Percentiles rank a stretch among this genome's conserved stretches.
phyloP scores from a whole-genome alignment of 2,329 filamentous ascomycete genomes.

The Lasiodiplodia gonubiensis region DNA sequence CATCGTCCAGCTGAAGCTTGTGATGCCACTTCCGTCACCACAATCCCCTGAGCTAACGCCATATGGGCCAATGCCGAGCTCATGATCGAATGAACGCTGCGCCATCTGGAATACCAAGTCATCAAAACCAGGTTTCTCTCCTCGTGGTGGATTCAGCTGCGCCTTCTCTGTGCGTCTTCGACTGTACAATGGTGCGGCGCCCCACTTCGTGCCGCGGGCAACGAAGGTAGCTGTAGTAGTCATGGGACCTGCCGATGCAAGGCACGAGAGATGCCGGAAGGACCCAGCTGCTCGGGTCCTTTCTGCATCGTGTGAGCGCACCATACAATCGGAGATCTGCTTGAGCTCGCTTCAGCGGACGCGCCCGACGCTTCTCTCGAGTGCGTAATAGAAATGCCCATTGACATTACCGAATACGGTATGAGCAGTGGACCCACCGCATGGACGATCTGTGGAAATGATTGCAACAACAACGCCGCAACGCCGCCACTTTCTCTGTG shows the following conservation, averaged over 20 bases:
- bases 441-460: not conserved
- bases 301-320: not conserved
- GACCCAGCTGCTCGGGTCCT: not conserved
- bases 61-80: slow-evolving; percentile 15
- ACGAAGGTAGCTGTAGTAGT: not conserved
- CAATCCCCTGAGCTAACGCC: slow-evolving; percentile 20
- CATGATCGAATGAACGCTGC: not conserved
- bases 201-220: slow-evolving; percentile 9
- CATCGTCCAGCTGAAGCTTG: slow-evolving; percentile 6
- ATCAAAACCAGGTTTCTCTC: slow-evolving; percentile 3
- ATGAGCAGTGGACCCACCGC: not conserved
- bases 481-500: not conserved
- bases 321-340: not conserved
- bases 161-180: not conserved
- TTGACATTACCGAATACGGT: not conserved
- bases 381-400: not conserved
- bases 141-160: slow-evolving; percentile 5
- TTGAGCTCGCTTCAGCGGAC: not conserved
- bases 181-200: not conserved
- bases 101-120: not conserved
- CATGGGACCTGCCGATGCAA: slow-evolving; percentile 14
- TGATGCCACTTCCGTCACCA: slow-evolving; percentile 6
- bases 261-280: slow-evolving; percentile 3
- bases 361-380: not conserved
- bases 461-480: not conserved